These are phyloP conservation scores for Bassia scoparia DNA, from an alignment of 148 eudicot species.

Conservation along the genomic window DNA sequence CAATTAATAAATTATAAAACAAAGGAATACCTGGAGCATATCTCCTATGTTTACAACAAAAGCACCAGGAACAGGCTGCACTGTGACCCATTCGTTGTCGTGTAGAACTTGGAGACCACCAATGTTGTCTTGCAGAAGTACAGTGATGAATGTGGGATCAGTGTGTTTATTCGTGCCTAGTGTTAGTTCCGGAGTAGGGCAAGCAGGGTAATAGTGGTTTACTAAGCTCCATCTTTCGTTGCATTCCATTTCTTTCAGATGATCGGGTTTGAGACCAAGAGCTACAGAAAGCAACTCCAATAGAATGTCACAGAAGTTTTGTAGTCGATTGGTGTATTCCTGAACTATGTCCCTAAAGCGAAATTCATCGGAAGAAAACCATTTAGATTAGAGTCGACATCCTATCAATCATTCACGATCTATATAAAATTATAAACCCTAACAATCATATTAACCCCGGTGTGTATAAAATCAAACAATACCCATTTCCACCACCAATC, in stretches of 20 bases:
- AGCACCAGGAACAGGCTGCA: constrained; percentile 21
- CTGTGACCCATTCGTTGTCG: constrained; percentile 27
- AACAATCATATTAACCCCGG: too few relatives aligned
- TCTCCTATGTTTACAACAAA: constrained; percentile 24
- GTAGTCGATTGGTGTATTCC: constrained; percentile 41
- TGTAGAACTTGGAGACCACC: constrained; percentile 29
- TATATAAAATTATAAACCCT: too few relatives aligned
- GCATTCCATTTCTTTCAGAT: constrained; percentile 33
- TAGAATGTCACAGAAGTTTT: constrained; percentile 30
- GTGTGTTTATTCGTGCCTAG: constrained; percentile 19
- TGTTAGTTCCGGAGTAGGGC: constrained; percentile 25
- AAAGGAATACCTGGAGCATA: constrained; percentile 16
- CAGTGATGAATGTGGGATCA: constrained; percentile 21
- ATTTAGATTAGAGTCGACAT: not conserved
- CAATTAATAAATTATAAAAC: not conserved
- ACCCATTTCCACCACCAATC: too few relatives aligned
- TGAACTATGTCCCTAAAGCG: constrained; percentile 28
- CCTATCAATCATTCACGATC: too few relatives aligned
- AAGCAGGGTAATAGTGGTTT: constrained; percentile 47
- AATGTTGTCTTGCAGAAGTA: constrained; percentile 29
- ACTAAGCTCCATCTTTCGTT: constrained; percentile 26
- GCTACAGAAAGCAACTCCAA: constrained; percentile 47
- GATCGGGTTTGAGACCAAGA: constrained; percentile 38
- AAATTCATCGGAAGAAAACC: not conserved
- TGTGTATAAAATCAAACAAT: too few relatives aligned